Base-by-base conservation (phyloP, 805 yeast genomes). In the Nakazawaea anatomiae region DNA sequence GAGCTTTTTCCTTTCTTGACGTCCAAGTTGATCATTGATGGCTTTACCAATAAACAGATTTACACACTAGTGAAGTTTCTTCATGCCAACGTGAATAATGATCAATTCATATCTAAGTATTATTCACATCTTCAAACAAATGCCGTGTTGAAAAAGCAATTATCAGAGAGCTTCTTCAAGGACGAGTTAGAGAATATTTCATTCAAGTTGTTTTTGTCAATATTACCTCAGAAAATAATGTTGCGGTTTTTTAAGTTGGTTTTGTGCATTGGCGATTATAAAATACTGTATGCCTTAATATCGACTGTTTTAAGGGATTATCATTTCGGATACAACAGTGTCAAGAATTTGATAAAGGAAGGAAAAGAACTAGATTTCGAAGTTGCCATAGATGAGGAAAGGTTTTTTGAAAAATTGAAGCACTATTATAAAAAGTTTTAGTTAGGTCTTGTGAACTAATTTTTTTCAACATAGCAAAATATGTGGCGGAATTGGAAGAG, bases 241-340 rank as follows among this genome's bases (percentile, higher is more conserved):
- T 51, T 55, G 42, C 59, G 60, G 47, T 44, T 60, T 3, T 47
- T 63, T 39, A 59, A 59, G 39, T 44, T 68, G 31, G 45, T 68
- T 9, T 47, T 67, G 8, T 60, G 58, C 2, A 52, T 59, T 36
- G 54, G 56, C 14, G 64, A 65, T 51, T 73, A 76, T 58, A 75
- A 72, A 55, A 57, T 72, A 2, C 54, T 73, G 25, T 62, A 69
- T 30, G 65, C 80, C 0, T 59, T 75, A 18, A 55, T 71, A 5
- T 49, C 75, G 36, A 71, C 73, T 28, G 63, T 78, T 4, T 57
- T 77, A 31, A 62, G 73, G 42, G 74, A 78, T 54, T 73, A 76
- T 58, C 83, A 79, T 60, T 77, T 73, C 61, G 83, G 83, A 1
- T 79, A 68, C 68, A 62, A 61, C 46, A 63, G 55, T 49, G 47